Base-by-base conservation (phyloP, 2,329 filamentous ascomycete genomes). In the Monosporascus sp. region DNA sequence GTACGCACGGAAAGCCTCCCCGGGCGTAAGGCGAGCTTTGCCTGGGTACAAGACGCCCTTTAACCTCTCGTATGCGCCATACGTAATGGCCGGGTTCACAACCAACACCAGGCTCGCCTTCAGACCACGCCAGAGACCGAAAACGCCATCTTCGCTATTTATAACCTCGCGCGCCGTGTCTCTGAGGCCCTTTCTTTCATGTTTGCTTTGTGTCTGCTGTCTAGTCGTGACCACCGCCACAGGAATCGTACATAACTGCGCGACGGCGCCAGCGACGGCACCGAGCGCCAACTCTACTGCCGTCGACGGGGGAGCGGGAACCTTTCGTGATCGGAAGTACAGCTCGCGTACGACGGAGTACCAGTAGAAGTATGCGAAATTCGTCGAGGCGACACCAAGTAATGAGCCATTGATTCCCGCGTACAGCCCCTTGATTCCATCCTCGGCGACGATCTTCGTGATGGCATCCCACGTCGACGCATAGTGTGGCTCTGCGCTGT, bases 331-430 rank as follows among this genome's bases (percentile, higher is more conserved):
- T 60, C 81, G 81, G 61, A 89, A 73, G 70, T 97, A 97, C 20
- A 96, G 72, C 17, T 84, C 84, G 58, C 94, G 85, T 35, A 97
- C 90, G 27, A 94, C 75, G 5, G 90, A 93, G 71, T 97, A 97
- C 92, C 93, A 97, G 76, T 99, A 99, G 71, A 99, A 99, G 75
- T 99, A 99, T 65, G 94, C 94, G 69, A 99, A 99, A 72, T 99
- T 99, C 50, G 93, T 97, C 25, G 92, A 97, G 1, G 91, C 93
- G 37, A 99, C 94, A 51, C 94, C 94, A 50, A 97, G 75, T 18
- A 99, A 77, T 5, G 92, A 85, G 49, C 93, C 92, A 55, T 84
- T 80, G 70, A 99, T 92, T 56, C 94, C 94, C 50, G 89, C 85
- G 66, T 99, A 99, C 7, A 99, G 82, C 7, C 94, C 94, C 47